Conservation (phyloP, 2,329 filamentous ascomycete species). For the Aspergillus terreus region DNA sequence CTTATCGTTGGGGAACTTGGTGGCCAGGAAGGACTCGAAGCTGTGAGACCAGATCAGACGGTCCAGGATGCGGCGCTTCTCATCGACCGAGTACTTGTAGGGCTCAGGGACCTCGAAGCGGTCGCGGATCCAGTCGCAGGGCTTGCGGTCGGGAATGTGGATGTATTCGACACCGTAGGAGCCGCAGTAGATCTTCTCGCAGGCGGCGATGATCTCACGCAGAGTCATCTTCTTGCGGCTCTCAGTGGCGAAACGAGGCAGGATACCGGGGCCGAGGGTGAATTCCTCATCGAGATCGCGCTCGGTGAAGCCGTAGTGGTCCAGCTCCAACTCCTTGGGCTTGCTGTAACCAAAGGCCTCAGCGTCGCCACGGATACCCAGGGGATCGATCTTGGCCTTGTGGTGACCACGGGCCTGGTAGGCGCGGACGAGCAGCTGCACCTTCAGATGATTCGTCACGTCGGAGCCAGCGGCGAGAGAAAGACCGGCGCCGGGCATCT, state of each 20-base stretch:
- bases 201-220: constrained; percentile 86
- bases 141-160: constrained; percentile 93
- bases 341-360: constrained; percentile 80
- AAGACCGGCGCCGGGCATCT: constrained; percentile 66
- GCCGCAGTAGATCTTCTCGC: constrained; percentile 94
- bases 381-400: constrained; percentile 95
- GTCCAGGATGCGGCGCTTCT: constrained; percentile 96
- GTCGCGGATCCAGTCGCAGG: constrained; percentile 97
- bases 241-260: constrained; percentile 88
- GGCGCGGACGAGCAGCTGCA: constrained; percentile 91
- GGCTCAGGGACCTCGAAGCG: constrained; percentile 89
- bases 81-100: constrained; percentile 96
- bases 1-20: constrained; percentile 99
- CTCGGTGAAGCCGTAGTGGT: constrained; percentile 93
- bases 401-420: constrained; percentile 98
- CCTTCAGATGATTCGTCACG: constrained; percentile 94
- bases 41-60: constrained; percentile 98
- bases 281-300: constrained; percentile 92
- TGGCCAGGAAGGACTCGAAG: constrained; percentile 92
- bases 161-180: constrained; percentile 99
- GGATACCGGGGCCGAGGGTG: constrained; percentile 85
- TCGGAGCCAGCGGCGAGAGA: constrained; percentile 69
- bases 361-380: constrained; percentile 84
- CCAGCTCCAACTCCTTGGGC: constrained; percentile 87
- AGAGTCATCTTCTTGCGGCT: constrained; percentile 93